phyloP scores from a whole-genome alignment of 148 eudicot genomes.

The Polygonum aviculare region DNA sequence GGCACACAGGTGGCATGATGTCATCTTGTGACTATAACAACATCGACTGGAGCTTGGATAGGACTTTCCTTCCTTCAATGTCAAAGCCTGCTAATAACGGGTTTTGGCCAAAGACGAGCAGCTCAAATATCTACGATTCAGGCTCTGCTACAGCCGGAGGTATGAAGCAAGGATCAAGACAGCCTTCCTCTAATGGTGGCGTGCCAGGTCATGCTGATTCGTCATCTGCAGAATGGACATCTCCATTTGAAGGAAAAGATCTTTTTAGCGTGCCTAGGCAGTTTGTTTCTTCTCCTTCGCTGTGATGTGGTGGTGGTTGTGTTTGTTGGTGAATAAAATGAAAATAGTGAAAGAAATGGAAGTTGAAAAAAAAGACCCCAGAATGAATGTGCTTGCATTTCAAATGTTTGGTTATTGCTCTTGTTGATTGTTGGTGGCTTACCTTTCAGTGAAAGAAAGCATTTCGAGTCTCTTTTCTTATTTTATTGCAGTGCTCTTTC shows the following conservation, averaged over 20 bases:
- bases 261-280: conserved; percentile 86
- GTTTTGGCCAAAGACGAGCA: conserved; percentile 24
- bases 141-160: conserved; percentile 18
- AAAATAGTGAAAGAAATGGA: conserved; percentile 9
- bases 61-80: conserved; percentile 24
- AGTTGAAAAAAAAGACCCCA: conserved; percentile 7
- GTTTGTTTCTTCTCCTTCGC: conserved; percentile 95
- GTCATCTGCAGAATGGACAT: conserved; percentile 71
- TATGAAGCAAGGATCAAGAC: conserved; percentile 19
- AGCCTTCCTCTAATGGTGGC: conserved; percentile 37
- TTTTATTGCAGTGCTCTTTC: background rate
- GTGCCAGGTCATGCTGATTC: conserved; percentile 28
- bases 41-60: conserved; percentile 87
- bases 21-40: conserved; percentile 58
- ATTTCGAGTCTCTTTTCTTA: conserved; percentile 4
- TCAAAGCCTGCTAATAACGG: conserved; percentile 18
- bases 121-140: conserved; percentile 25
- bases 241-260: conserved; percentile 91
- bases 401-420: conserved; percentile 33
- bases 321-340: conserved; percentile 29
- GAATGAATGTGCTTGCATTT: conserved; percentile 40
- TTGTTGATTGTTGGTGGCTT: conserved; percentile 13
- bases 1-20: conserved; percentile 65
- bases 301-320: conserved; percentile 15
- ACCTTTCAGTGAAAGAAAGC: background rate